These are phyloP conservation scores for Mrakia gelida DNA, from an alignment of 768 basidiomycete genomes.

Conservation along the genomic window DNA sequence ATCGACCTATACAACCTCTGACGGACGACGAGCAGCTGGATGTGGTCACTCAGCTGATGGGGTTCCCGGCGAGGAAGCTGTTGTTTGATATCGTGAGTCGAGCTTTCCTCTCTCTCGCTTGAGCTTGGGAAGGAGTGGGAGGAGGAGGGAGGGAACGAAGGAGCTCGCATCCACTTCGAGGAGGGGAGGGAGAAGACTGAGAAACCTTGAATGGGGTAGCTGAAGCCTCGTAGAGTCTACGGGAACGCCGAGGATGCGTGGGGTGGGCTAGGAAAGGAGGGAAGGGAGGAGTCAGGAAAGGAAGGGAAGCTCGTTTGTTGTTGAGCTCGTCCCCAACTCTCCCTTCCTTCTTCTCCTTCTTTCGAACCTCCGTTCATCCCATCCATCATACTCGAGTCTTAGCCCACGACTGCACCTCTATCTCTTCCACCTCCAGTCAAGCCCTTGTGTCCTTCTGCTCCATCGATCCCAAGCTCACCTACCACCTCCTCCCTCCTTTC, in stretches of 20 bases:
- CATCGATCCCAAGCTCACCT: not conserved
- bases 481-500: not conserved
- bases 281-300: not conserved
- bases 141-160: not conserved
- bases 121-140: not conserved
- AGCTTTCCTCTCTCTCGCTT: no score
- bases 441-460: not conserved
- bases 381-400: no score
- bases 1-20: slow-evolving; percentile 7
- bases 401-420: not conserved
- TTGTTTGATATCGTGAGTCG: slow-evolving; percentile 29
- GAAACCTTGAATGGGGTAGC: no score
- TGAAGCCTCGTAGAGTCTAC: no score
- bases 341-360: not conserved
- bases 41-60: slow-evolving; percentile 31
- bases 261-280: no score
- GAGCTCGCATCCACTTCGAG: not conserved
- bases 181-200: no score
- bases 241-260: no score
- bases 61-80: slow-evolving; percentile 27
- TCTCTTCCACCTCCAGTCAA: not conserved
- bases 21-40: slow-evolving; percentile 29
- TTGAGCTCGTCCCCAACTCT: not conserved
- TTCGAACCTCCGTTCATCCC: not conserved
- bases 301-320: not conserved